Percentiles rank a stretch among this genome's conserved stretches.
Conservation (phyloP, 176 grass and related monocot species). For the bread wheat (Triticum aestivum) region DNA sequence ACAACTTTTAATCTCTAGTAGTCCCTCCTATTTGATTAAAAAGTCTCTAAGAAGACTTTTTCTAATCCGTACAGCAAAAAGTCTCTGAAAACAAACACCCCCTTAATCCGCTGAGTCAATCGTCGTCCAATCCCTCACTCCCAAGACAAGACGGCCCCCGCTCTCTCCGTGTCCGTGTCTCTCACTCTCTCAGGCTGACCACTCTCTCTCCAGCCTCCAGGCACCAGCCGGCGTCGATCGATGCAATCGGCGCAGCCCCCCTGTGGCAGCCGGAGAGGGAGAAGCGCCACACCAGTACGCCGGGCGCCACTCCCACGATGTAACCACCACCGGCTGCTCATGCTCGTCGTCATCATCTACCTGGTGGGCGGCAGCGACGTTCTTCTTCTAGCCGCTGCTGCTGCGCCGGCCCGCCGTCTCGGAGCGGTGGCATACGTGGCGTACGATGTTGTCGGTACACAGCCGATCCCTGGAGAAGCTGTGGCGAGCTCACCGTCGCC, state of each 20-base stretch:
- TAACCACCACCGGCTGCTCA: not conserved
- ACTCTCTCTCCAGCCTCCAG: not conserved
- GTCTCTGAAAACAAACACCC: no score
- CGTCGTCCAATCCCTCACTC: no score
- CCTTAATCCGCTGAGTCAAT: not conserved
- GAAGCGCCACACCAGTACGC: not conserved
- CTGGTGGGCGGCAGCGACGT: not conserved
- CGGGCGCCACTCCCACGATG: not conserved
- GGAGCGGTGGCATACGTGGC: not conserved
- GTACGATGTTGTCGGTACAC: slow-evolving; percentile 23
- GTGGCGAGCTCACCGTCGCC: not conserved
- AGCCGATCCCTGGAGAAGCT: slow-evolving; percentile 6
- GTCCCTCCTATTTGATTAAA: no score
- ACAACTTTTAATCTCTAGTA: no score
- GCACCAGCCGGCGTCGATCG: not conserved
- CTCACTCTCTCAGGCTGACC: not conserved
- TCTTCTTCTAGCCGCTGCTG: not conserved
- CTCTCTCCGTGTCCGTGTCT: not conserved
- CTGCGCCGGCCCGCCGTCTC: not conserved
- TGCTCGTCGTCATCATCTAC: not conserved
- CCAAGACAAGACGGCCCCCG: not conserved
- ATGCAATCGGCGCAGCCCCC: slow-evolving; percentile 25
- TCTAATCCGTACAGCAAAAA: no score
- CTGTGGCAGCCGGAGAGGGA: not conserved
- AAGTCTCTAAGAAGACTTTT: no score